Evolutionary conservation across 2,329 filamentous ascomycete genomes (phyloP), one percentile per base, ranked within the genome.

Genomic region (Fusarium pseudoanthophilum): DNA sequence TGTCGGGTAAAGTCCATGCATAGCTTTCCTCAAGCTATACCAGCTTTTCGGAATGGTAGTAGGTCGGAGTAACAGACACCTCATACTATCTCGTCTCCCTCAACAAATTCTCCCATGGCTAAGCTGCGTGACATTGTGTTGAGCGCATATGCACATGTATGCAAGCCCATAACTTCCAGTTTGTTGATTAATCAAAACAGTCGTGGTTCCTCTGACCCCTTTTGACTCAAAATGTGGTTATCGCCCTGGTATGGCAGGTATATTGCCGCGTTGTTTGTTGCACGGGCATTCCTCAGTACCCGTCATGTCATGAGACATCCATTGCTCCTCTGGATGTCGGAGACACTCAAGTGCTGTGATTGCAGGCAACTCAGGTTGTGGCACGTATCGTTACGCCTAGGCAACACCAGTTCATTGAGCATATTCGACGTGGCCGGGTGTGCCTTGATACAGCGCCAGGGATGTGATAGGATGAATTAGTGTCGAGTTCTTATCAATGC

Each of bases 11-110:
- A 52, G n/a, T 34, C 48, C 21, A 28, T 13, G 20, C 34, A 52
- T 34, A 24, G 30, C 48, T 72, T 70, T 66, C 51, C 51, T 74
- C 72, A 60, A 65, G 60, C 73, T 65, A 68, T 68, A 64, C 40
- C 67, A 64, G 43, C 63, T 68, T 75, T 75, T 71, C 72, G 55
- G 63, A 73, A 72, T 57, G 65, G 64, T 64, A 64, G 64, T 64
- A 64, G 21, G 28, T 36, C 57, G 58, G 64, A 61, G 56, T 60
- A 69, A 52, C 26, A 58, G 59, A 45, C 45, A 67, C 59, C 46
- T 56, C 24, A 53, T 49, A 43, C 34, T 24, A 43, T 37, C 62
- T 60, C 40, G 46, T 49, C 30, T 57, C 37, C 46, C 32, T 40
- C 32, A 49, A 42, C 51, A 40, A 13, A 20, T 32, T 51, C 46